Conservation (phyloP, 768 basidiomycete species). For the Trametes sanguinea region DNA sequence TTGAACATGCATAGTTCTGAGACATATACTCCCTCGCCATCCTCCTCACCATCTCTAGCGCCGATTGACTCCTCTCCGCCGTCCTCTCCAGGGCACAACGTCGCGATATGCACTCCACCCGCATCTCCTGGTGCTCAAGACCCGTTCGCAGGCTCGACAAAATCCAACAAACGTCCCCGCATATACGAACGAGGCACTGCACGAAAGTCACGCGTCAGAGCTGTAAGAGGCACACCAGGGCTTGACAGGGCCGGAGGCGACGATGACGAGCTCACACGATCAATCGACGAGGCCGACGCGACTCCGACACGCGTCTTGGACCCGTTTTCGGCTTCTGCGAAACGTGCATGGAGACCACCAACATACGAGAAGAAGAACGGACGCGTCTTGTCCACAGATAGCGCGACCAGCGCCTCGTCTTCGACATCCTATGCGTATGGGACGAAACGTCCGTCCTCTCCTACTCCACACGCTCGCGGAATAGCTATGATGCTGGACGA, state of each 20-base stretch:
- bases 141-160: constrained; percentile 63
- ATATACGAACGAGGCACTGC: constrained; percentile 39
- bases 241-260: constrained; percentile 5
- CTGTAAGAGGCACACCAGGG: background rate
- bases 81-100: constrained; percentile 34
- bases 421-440: constrained; percentile 8
- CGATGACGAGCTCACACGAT: constrained; percentile 9
- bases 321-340: constrained; percentile 25
- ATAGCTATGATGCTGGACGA: background rate
- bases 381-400: constrained; percentile 11
- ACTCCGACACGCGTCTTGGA: constrained; percentile 22
- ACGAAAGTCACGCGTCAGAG: background rate
- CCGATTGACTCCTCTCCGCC: constrained; percentile 42
- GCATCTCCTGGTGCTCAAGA: constrained; percentile 36
- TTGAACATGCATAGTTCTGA: constrained; percentile 2
- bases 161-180: constrained; percentile 44
- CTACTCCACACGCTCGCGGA: background rate
- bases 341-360: constrained; percentile 23
- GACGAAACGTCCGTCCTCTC: background rate
- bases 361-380: constrained; percentile 22
- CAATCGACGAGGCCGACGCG: constrained; percentile 5
- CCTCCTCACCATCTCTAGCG: constrained; percentile 39
- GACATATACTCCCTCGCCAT: constrained; percentile 4
- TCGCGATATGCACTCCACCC: constrained; percentile 34
- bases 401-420: constrained; percentile 3